phyloP scores from a whole-genome alignment of 2,329 filamentous ascomycete species.

The Sporothrix schenckii region DNA sequence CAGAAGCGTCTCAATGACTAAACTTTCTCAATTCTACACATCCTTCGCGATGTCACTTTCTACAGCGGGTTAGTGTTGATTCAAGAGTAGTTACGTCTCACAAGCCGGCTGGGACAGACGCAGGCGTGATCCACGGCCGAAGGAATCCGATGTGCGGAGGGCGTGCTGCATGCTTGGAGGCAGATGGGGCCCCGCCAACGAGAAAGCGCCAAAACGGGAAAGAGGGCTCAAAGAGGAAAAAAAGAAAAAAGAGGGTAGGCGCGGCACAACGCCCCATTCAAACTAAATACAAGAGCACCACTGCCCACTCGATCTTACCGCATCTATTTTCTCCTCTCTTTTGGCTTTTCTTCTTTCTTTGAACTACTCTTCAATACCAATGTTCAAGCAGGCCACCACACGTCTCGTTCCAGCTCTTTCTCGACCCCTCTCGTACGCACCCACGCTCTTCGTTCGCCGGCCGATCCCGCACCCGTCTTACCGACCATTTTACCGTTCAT shows the following conservation, averaged over 20 bases:
- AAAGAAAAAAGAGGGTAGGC: slow-evolving; percentile 3
- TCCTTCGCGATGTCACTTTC: neutral
- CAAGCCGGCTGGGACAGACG: neutral
- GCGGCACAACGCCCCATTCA: neutral
- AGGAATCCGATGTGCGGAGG: slow-evolving; percentile 23
- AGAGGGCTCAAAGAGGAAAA: slow-evolving; percentile 8
- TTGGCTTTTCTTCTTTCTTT: neutral
- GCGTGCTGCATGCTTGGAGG: slow-evolving; percentile 8
- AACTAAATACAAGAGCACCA: slow-evolving; percentile 20
- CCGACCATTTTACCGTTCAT: slow-evolving; percentile 21
- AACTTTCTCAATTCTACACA: neutral
- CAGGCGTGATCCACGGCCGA: slow-evolving; percentile 14
- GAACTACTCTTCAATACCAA: neutral
- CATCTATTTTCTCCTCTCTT: neutral
- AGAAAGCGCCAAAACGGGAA: slow-evolving; percentile 22
- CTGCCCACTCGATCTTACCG: neutral
- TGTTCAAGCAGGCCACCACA: slow-evolving; percentile 28
- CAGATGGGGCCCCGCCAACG: slow-evolving; percentile 21
- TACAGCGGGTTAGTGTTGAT: neutral
- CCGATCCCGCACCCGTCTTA: neutral
- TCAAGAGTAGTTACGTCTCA: neutral
- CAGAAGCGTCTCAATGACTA: too few relatives aligned
- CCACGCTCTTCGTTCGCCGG: neutral
- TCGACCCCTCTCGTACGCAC: slow-evolving; percentile 17
- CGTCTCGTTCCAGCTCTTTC: slow-evolving; percentile 27